Base-by-base conservation (phyloP, 164 flowering plant genomes). In the Piper longum region DNA sequence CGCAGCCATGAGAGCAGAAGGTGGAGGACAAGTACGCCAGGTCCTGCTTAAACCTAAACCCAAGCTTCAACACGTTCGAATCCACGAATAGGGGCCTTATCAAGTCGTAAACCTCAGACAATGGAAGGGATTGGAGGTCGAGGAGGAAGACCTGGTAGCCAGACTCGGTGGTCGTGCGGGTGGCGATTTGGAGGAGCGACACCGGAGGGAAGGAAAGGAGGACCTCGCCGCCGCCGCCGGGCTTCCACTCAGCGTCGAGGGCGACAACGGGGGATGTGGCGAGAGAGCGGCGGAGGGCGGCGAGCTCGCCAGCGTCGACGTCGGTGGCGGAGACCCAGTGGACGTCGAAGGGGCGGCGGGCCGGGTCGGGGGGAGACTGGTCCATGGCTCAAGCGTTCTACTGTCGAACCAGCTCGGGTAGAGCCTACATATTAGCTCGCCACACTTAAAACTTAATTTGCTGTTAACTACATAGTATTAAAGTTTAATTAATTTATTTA, bases 181-280 rank as follows among this genome's bases (percentile, higher is more conserved):
- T 18, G 11, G 98, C 96, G 76, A 89, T 72, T 71, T 89, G 96
- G 72, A 91, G 92, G 71, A 89, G 87, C 2, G 87, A 58, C 64
- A 88, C 93, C 48, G 81, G 66, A 66, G 98, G 93, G 73, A 81
- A 82, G 26, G 81, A 59, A 2, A 3, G 9, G 14, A 9, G 12
- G 52, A 2, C 52, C 52, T 5, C 48, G 8, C 11, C 48, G 1
- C 48, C 11, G 48, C 48, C 48, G 43, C 77, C n/a, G 75, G 52
- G 96, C 73, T 86, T 91, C 96, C 98, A 91, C 68, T 91, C 98
- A 66, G 98, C 96, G 76, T 91, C 98, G 71, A 91, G 83, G 7
- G 74, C 95, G 71, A 92, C 63, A 77, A 86, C 40, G 4, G 83
- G 71, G 39, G 96, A 87, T 39, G 67, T 84, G 65, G 72, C 69